Base-by-base conservation (phyloP, 495 filamentous ascomycete species). In the Aspergillus nidulans region DNA sequence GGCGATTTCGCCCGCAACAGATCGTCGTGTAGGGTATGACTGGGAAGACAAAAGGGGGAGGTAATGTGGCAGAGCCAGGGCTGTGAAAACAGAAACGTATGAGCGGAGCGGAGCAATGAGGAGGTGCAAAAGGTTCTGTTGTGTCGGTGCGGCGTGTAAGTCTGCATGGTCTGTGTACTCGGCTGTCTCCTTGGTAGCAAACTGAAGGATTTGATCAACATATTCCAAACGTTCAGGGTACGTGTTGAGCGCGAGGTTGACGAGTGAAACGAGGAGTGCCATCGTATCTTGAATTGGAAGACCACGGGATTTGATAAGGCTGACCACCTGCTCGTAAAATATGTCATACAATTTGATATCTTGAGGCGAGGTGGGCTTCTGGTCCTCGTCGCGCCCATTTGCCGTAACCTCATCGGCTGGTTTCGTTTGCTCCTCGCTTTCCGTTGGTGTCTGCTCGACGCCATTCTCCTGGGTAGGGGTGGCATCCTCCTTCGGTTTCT, bases 311-410 rank as follows among this genome's bases (percentile, higher is more conserved):
- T 89, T 90, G 58, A 97, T 91, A 41, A 98, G 78, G 63, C 90
- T 91, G 57, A 91, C 86, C 49, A 97, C 95, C 65, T 98, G 94
- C 43, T 95, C 89, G 65, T 96, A 95, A 74, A 98, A 98, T 41
- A 97, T 91, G 71, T 96, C 91, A 71, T 97, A 98, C 9, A 98
- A 81, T 69, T 87, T 92, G 48, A 96, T 82, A 68, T 91, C 85
- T 42, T 87, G 81, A 2, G 92, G 90, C 61, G 94, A 87, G 18
- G 80, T 85, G 57, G 84, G 71, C 23, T 82, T 82, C 60, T 66
- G 46, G 46, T 66, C 61, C 16, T 48, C 43, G 48, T 63, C 53
- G 32, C 51, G 12, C 26, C 32, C 55, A 42, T 59, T 57, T n/a
- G 54, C 63, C 12, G 61, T 46, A 18, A 49, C 39, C 55, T 64